Percentiles rank a stretch among this genome's conserved stretches.
Conservation (phyloP, 768 basidiomycete genomes). For the Leucocoprinus leucothites region DNA sequence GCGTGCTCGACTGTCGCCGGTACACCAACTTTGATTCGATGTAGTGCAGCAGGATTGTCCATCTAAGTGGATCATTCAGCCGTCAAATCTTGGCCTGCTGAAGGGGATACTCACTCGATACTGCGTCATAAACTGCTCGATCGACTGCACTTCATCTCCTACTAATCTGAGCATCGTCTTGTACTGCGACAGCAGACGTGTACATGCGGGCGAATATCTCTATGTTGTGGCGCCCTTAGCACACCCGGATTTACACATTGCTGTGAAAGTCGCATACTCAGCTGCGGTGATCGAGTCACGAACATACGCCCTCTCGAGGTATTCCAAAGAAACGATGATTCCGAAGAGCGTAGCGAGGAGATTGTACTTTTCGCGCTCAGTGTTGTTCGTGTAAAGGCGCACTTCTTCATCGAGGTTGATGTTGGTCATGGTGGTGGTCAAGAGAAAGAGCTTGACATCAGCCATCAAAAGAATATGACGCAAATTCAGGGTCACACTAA, state of each 20-base stretch:
- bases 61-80: slow-evolving; percentile 37
- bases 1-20: slow-evolving; percentile 97
- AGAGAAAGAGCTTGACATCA: background rate
- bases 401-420: slow-evolving; percentile 86
- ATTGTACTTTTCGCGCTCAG: slow-evolving; percentile 86
- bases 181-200: slow-evolving; percentile 89
- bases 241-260: background rate
- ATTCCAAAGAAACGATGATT: slow-evolving; percentile 86
- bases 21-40: slow-evolving; percentile 87
- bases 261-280: slow-evolving; percentile 51
- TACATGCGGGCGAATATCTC: slow-evolving; percentile 98
- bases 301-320: slow-evolving; percentile 94
- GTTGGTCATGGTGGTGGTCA: slow-evolving; percentile 11
- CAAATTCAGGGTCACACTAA: too few relatives aligned
- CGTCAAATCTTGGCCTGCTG: too few relatives aligned
- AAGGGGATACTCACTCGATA: slow-evolving; percentile 60
- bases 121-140: slow-evolving; percentile 89
- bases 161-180: slow-evolving; percentile 98
- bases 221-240: slow-evolving; percentile 29
- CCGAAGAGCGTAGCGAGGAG: slow-evolving; percentile 88
- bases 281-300: slow-evolving; percentile 87
- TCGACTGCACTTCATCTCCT: slow-evolving; percentile 74
- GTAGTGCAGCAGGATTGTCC: slow-evolving; percentile 75
- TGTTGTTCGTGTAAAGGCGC: slow-evolving; percentile 76
- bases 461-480: too few relatives aligned